Conservation (phyloP, 495 filamentous ascomycete species). For the Amorphotheca resinae region DNA sequence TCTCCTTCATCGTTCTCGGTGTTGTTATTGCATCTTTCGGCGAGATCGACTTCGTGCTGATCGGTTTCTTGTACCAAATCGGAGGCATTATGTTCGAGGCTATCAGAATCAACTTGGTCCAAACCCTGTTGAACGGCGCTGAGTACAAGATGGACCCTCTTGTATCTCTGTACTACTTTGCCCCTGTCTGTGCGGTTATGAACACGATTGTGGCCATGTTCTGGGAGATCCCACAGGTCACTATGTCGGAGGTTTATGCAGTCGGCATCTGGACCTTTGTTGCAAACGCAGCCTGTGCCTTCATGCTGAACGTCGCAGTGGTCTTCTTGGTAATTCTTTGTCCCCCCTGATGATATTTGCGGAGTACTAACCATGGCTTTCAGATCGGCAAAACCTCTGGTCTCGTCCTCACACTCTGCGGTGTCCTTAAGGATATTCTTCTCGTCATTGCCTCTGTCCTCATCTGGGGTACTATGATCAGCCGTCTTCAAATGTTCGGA, state of each 20-base stretch:
- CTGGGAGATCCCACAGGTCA: constrained; percentile 61
- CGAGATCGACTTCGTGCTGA: constrained; percentile 82
- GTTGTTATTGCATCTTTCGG: constrained; percentile 83
- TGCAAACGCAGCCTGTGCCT: constrained; percentile 71
- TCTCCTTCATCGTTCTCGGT: constrained; percentile 79
- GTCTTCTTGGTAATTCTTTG: constrained; percentile 71
- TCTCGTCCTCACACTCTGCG: constrained; percentile 91
- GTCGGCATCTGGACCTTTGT: constrained; percentile 67
- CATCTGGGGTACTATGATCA: constrained; percentile 77
- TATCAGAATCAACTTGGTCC: constrained; percentile 81
- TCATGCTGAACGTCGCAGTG: constrained; percentile 83
- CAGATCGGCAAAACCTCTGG: constrained; percentile 97
- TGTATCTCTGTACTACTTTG: constrained; percentile 94
- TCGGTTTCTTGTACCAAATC: constrained; percentile 78
- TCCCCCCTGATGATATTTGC: constrained; percentile 20
- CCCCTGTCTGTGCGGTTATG: constrained; percentile 83
- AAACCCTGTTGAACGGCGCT: constrained; percentile 72
- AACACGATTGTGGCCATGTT: constrained; percentile 69
- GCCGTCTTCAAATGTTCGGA: constrained; percentile 79
- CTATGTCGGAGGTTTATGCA: constrained; percentile 57
- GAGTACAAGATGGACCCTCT: constrained; percentile 98
- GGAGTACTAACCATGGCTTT: constrained; percentile 4
- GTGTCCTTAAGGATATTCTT: constrained; percentile 96
- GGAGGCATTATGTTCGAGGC: constrained; percentile 82
- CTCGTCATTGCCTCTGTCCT: constrained; percentile 81